A percentile compares a stretch with the other conserved stretches of the same genome.
Conservation (phyloP, 2,329 filamentous ascomycete species). For the Harringtonia aguacate region DNA sequence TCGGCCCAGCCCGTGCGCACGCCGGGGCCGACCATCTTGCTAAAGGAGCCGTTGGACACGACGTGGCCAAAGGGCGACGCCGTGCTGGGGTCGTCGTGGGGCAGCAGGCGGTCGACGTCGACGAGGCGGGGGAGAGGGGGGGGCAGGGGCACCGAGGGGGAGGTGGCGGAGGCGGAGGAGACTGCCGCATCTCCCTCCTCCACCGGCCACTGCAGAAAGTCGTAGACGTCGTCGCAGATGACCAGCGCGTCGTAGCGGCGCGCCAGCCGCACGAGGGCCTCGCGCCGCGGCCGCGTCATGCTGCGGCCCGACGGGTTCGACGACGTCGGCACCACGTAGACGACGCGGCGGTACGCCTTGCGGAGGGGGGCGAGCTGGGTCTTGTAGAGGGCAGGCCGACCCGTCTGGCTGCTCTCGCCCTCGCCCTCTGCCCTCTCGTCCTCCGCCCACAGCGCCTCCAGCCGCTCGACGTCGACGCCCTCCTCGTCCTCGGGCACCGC, state of each 20-base stretch:
- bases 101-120: constrained; percentile 63
- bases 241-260: constrained; percentile 72
- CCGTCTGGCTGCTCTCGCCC: no score
- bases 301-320: constrained; percentile 81
- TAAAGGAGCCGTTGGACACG: constrained; percentile 81
- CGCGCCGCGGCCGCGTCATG: constrained; percentile 59
- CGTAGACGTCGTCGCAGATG: constrained; percentile 87
- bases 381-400: constrained; percentile 2
- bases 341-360: constrained; percentile 77
- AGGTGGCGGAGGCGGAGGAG: neutral
- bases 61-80: constrained; percentile 61
- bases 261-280: constrained; percentile 63
- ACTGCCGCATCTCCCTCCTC: constrained; percentile 1
- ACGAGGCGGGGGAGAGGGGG: constrained; percentile 57
- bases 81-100: constrained; percentile 25
- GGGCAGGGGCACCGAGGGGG: constrained; percentile 20
- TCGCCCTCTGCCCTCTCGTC: no score
- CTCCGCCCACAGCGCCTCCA: constrained; percentile 32
- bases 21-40: constrained; percentile 76
- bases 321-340: constrained; percentile 84
- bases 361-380: constrained; percentile 35
- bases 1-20: constrained; percentile 83
- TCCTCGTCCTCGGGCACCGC: constrained; percentile 68
- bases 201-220: constrained; percentile 72
- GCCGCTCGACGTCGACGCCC: constrained; percentile 58